Conservation (phyloP, 164 flowering plant genomes). For the Chloranthus sessilifolius region DNA sequence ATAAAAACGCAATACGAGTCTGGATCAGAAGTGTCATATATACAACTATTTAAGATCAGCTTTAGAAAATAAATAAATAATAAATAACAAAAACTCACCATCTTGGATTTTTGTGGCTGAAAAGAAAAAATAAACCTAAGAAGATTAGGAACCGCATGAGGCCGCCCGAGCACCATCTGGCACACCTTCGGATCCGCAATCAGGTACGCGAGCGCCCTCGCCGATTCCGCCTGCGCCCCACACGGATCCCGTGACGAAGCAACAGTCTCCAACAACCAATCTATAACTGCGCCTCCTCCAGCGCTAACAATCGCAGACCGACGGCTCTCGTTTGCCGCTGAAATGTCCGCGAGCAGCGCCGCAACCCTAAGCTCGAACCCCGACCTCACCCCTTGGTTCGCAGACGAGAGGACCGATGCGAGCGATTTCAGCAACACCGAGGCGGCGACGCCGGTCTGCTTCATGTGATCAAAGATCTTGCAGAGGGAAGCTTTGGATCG, state of each 20-base stretch:
- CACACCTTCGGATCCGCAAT: constrained; percentile 73
- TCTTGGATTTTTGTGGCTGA: constrained; percentile 65
- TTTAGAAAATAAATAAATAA: too few relatives aligned
- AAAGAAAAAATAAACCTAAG: constrained; percentile 78
- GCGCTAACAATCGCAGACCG: constrained; percentile 81
- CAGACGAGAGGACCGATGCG: constrained; percentile 73
- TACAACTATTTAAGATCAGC: too few relatives aligned
- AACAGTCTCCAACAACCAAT: constrained; percentile 89
- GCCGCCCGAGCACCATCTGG: constrained; percentile 65
- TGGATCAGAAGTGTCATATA: too few relatives aligned
- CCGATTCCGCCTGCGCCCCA: constrained; percentile 84
- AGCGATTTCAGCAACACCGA: constrained; percentile 82
- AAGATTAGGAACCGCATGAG: constrained; percentile 75
- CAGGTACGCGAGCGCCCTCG: constrained; percentile 84
- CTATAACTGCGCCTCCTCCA: constrained; percentile 90
- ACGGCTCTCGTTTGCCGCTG: constrained; percentile 64
- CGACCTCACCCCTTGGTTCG: constrained; percentile 75
- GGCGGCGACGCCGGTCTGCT: constrained; percentile 76
- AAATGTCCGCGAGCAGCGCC: constrained; percentile 82
- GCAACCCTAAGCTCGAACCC: constrained; percentile 93
- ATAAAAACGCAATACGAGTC: too few relatives aligned
- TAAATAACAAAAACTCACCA: constrained; percentile 24
- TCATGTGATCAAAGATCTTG: constrained; percentile 41
- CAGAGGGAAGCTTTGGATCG: constrained; percentile 37
- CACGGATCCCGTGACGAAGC: constrained; percentile 32